Conservation (phyloP, 768 basidiomycete genomes). For the Exidia glandulosa region DNA sequence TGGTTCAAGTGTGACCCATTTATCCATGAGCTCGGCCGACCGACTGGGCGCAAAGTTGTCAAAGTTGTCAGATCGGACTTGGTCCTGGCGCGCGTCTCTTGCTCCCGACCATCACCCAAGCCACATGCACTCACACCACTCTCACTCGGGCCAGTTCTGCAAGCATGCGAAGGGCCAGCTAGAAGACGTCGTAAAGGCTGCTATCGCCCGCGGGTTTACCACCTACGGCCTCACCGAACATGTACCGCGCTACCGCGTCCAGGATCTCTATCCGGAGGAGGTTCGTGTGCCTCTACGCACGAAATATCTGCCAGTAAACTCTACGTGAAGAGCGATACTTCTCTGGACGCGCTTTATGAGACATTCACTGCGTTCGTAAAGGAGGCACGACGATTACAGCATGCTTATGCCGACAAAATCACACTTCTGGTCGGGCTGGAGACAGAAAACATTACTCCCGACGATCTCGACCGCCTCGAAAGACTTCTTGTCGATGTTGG, state of each 20-base stretch:
- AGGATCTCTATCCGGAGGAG: conserved; percentile 94
- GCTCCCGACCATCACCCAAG: background rate
- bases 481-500: conserved; percentile 37
- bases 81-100: background rate
- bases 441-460: conserved; percentile 72
- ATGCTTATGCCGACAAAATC: conserved; percentile 50
- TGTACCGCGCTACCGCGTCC: conserved; percentile 69
- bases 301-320: conserved; percentile 5
- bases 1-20: conserved; percentile 78
- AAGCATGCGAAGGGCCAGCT: conserved; percentile 75
- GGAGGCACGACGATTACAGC: conserved; percentile 72
- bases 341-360: conserved; percentile 36
- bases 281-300: conserved; percentile 29
- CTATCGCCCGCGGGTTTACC: conserved; percentile 66
- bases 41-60: background rate
- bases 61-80: background rate
- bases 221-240: conserved; percentile 89
- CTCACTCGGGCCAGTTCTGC: conserved; percentile 91
- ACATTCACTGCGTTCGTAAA: conserved; percentile 67
- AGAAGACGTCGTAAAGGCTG: conserved; percentile 71
- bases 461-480: conserved; percentile 52
- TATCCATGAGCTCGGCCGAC: conserved; percentile 45
- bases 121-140: conserved; percentile 45
- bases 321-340: conserved; percentile 39
- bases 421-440: conserved; percentile 80